Percentiles rank a stretch among this genome's conserved stretches.
Evolutionary conservation across 2,329 filamentous ascomycete genomes (phyloP).

Genomic region (Pseudogymnoascus sp.): DNA sequence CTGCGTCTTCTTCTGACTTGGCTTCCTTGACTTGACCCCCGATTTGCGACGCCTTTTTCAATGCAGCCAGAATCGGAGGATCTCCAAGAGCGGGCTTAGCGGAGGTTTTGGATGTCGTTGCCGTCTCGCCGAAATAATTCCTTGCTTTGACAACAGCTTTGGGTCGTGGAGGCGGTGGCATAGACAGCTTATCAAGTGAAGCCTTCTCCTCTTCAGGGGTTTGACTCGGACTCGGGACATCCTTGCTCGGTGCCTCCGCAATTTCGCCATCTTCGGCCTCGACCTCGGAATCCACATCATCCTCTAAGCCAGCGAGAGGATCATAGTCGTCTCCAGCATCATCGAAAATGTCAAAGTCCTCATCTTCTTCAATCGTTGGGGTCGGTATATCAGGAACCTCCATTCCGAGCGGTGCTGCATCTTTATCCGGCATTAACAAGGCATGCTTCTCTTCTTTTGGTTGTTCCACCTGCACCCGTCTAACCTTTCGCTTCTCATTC

Average conservation of each 20-base stretch:
- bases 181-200: slow-evolving; percentile 20
- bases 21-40: slow-evolving; percentile 34
- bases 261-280: slow-evolving; percentile 29
- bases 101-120: slow-evolving; percentile 33
- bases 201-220: slow-evolving; percentile 14
- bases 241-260: not conserved
- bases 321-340: slow-evolving; percentile 61
- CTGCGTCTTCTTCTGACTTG: slow-evolving; percentile 39
- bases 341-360: slow-evolving; percentile 59
- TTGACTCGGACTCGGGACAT: slow-evolving; percentile 8
- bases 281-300: slow-evolving; percentile 34
- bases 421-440: slow-evolving; percentile 46
- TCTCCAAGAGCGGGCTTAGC: slow-evolving; percentile 55
- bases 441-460: slow-evolving; percentile 33
- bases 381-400: slow-evolving; percentile 53
- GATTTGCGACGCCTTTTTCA: slow-evolving; percentile 74
- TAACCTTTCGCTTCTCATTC: slow-evolving; percentile 57
- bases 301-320: slow-evolving; percentile 52
- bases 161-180: slow-evolving; percentile 42
- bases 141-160: slow-evolving; percentile 31
- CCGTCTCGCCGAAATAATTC: slow-evolving; percentile 59
- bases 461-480: slow-evolving; percentile 41
- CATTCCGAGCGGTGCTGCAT: slow-evolving; percentile 55
- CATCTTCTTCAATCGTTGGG: slow-evolving; percentile 41
- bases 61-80: slow-evolving; percentile 70